A percentile compares a stretch with the other conserved stretches of the same genome.
These are phyloP conservation scores for Neurospora sp. DNA, from an alignment of 495 filamentous ascomycete species.

Conservation along the genomic window DNA sequence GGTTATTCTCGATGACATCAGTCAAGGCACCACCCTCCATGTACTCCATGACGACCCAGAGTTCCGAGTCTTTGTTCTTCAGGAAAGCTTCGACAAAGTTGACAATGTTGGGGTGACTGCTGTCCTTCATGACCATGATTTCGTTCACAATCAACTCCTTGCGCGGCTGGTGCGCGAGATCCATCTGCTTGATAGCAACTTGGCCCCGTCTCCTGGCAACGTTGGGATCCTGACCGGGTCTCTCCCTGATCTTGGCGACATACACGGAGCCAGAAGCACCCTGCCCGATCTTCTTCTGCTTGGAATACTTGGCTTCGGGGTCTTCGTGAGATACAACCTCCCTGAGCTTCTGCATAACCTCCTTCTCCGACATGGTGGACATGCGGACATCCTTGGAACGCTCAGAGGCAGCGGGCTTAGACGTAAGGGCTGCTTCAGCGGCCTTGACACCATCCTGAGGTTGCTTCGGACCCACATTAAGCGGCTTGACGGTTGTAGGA, in stretches of 20 bases:
- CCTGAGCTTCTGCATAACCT: conserved; percentile 91
- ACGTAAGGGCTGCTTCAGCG: conserved; percentile 69
- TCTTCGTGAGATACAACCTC: conserved; percentile 90
- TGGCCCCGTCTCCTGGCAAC: conserved; percentile 61
- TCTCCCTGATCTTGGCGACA: conserved; percentile 81
- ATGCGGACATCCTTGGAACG: conserved; percentile 86
- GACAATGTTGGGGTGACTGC: conserved; percentile 94
- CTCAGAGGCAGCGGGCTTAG: conserved; percentile 54
- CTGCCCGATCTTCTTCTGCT: conserved; percentile 99
- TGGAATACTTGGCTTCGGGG: conserved; percentile 85
- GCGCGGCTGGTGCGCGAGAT: conserved; percentile 88
- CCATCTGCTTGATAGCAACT: conserved; percentile 99
- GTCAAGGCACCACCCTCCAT: conserved; percentile 98
- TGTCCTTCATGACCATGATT: conserved; percentile 99
- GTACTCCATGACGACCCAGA: conserved; percentile 99
- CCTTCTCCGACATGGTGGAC: conserved; percentile 91
- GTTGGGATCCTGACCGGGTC: conserved; percentile 45
- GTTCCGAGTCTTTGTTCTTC: conserved; percentile 79
- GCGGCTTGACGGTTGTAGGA: conserved; percentile 71
- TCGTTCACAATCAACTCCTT: conserved; percentile 99
- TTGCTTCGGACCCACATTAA: conserved; percentile 82
- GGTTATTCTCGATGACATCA: conserved; percentile 97
- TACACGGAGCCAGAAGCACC: conserved; percentile 97
- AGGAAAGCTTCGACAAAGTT: conserved; percentile 97
- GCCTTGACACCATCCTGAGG: conserved; percentile 59